phyloP scores from a whole-genome alignment of 345 rosid species.

The Geranium rotundifolium region DNA sequence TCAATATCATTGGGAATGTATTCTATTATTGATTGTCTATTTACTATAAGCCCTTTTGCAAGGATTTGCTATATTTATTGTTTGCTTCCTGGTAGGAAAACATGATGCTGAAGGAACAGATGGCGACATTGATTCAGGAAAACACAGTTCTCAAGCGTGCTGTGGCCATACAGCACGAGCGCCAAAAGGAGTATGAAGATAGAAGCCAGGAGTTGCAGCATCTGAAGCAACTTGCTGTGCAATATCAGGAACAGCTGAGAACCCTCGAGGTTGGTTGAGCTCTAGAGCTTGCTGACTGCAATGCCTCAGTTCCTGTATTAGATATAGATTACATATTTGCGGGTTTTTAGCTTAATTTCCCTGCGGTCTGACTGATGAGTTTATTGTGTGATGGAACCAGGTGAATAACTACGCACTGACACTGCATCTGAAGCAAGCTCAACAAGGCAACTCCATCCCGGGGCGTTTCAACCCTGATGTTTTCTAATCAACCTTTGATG shows the following conservation, averaged over 20 bases:
- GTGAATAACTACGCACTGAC: conserved; percentile 26
- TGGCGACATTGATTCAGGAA: conserved; percentile 60
- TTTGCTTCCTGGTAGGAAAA: conserved; percentile 36
- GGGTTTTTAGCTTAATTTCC: too few species aligned
- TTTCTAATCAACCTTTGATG: conserved; percentile 22
- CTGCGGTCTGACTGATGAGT: too few species aligned
- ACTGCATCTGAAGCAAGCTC: conserved; percentile 20
- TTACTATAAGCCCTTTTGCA: background rate
- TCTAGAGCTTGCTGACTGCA: background rate
- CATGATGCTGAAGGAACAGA: conserved; percentile 52
- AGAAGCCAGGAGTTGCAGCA: conserved; percentile 60
- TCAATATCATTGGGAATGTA: background rate
- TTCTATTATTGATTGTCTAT: background rate
- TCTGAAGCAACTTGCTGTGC: conserved; percentile 58
- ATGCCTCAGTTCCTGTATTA: too few species aligned
- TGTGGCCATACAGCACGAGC: conserved; percentile 71
- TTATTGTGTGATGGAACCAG: too few species aligned
- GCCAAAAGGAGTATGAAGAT: conserved; percentile 54
- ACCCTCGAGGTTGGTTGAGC: conserved; percentile 50
- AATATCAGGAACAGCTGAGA: conserved; percentile 76
- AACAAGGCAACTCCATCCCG: conserved; percentile 7
- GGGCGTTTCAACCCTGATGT: conserved; percentile 66
- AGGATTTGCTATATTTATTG: background rate
- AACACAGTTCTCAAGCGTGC: conserved; percentile 68
- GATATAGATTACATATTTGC: too few species aligned